Conservation (phyloP, 495 filamentous ascomycete genomes). For the Haplographium delicatum region DNA sequence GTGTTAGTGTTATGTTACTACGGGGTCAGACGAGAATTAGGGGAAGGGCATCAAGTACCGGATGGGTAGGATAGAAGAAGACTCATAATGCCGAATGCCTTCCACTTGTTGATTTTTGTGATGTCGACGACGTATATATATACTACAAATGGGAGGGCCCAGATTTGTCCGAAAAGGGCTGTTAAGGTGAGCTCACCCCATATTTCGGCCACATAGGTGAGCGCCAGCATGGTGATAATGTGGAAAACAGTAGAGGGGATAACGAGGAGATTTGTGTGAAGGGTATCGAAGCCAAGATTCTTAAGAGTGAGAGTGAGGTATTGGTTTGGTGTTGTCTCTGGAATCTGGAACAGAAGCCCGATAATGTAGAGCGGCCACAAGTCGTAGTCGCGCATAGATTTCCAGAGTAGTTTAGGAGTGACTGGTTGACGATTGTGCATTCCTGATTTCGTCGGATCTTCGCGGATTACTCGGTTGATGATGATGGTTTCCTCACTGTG, state of each 20-base stretch:
- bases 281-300: constrained; percentile 57
- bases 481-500: constrained; percentile 64
- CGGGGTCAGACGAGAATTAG: constrained; percentile 57
- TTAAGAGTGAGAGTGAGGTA: constrained; percentile 62
- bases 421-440: constrained; percentile 58
- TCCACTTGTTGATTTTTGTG: constrained; percentile 43
- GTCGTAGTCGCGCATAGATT: constrained; percentile 58
- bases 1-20: constrained; percentile 43
- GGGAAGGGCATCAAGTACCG: constrained; percentile 29
- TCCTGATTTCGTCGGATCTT: constrained; percentile 57
- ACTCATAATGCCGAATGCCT: constrained; percentile 52
- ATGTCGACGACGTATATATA: constrained; percentile 47
- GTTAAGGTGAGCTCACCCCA: constrained; percentile 42
- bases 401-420: constrained; percentile 50
- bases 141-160: constrained; percentile 53
- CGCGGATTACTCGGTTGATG: constrained; percentile 66
- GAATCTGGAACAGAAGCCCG: constrained; percentile 54
- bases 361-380: constrained; percentile 56
- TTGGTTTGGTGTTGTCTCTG: constrained; percentile 41
- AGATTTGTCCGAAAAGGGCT: constrained; percentile 44
- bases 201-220: constrained; percentile 34
- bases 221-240: constrained; percentile 32
- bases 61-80: constrained; percentile 52
- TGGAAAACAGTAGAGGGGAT: constrained; percentile 53
- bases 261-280: constrained; percentile 64